These are phyloP conservation scores for Vigna angularis DNA, from an alignment of 306 rosid species.

Conservation along the genomic window DNA sequence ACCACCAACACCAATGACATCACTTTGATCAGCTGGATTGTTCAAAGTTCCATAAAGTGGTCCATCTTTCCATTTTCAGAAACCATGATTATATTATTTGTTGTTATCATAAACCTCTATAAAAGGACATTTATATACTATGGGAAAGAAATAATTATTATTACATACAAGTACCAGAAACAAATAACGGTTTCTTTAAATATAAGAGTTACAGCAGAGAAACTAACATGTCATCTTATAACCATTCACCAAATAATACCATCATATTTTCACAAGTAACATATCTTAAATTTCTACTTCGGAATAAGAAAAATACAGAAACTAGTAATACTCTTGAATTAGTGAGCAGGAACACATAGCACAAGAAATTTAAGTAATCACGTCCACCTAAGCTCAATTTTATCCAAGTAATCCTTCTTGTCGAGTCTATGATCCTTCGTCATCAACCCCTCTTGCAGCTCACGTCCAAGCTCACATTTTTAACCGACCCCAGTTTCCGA, in stretches of 20 bases:
- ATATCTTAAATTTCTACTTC: too few species aligned
- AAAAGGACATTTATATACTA: constrained; percentile 29
- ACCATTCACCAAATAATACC: constrained; percentile 32
- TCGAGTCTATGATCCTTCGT: constrained; percentile 36
- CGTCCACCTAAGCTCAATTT: constrained; percentile 99
- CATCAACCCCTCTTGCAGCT: constrained; percentile 64
- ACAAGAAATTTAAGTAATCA: constrained; percentile 62
- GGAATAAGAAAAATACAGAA: too few species aligned
- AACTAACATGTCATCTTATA: constrained; percentile 31
- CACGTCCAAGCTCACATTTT: constrained; percentile 78
- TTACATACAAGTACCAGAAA: background rate
- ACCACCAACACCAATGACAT: constrained; percentile 96
- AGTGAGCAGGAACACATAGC: constrained; percentile 14
- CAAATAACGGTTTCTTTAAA: constrained; percentile 9
- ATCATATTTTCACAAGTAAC: too few species aligned
- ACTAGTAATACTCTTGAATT: background rate
- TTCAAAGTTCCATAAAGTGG: constrained; percentile 97
- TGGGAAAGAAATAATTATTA: constrained; percentile 8
- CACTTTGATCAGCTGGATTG: constrained; percentile 98
- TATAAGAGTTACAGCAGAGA: background rate
- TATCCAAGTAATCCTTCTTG: constrained; percentile 28
- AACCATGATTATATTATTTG: constrained; percentile 94
- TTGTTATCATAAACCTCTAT: constrained; percentile 56
- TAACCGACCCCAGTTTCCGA: constrained; percentile 63
- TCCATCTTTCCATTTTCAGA: constrained; percentile 99